Base-by-base conservation (phyloP, 768 basidiomycete genomes). In the Mycena polygramma region DNA sequence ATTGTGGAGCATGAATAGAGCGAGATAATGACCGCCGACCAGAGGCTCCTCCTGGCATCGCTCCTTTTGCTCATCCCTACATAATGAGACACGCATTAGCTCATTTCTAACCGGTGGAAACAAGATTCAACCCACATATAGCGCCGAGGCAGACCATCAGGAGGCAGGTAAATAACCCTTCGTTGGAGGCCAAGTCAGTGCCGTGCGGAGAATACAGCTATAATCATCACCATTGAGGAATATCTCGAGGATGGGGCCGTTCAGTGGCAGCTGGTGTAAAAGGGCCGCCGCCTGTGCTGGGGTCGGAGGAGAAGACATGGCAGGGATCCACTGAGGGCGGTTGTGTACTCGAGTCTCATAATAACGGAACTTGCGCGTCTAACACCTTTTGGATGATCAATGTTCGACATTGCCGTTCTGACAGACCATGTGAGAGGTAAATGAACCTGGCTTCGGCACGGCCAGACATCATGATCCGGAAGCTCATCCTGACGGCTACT, bases 161-260 rank as follows among this genome's bases (percentile, higher is more conserved):
- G 20, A 53, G 26, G 26, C 52, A 49, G 22, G n/a, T 49, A 24
- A 22, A 49, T 9, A 49, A 7, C n/a, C 48, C 48, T 49, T 22
- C 48, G 19, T 19, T 20, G 22, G 15, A 19, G 19, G 19, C 8
- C 17, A 7, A 15, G 24, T 53, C 24, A 53, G 24, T 26, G 13
- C 26, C 14, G 6, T 53, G 45, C 2, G 19, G 45, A 53, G 26
- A 17, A 17, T 17, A 17, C 11, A 17, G 1, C 19, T 3, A 46
- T 46, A 7, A 26, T 5, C 24, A 17, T 17, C 26, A 53, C 52
- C 52, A 14, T 55, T 55, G 17, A 55, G 36, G 20, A 55, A 55
- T 37, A 55, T 37, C 20, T 55, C 54, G 20, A 55, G n/a, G 20
- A 55, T 39, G n/a, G 54, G 54, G 36, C 20, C 17, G 54, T 55